Evolutionary conservation across 2,329 filamentous ascomycete species (phyloP), one percentile per base, ranked within the genome.

Genomic region (Nothophoma quercina): DNA sequence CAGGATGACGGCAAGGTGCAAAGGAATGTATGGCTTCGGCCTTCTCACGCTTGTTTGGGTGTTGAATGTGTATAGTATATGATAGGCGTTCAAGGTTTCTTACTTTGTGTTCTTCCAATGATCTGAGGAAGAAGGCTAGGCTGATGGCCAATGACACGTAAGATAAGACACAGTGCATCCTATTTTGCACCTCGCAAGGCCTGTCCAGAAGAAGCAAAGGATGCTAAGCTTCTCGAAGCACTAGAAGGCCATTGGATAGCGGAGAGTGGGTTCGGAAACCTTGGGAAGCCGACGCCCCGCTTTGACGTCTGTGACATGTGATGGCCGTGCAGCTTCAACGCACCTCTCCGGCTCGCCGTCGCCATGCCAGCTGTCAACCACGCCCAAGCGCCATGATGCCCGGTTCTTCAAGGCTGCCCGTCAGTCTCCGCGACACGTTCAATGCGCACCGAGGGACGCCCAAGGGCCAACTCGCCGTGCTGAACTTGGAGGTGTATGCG

Each of bases 401-500:
- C 59, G 87, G 87, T 69, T 85, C 84, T 55, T 89, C 87, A 63
- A 83, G 87, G 68, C 85, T 90, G 74, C 87, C 88, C 63, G 79
- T 88, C 60, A 89, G 87, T 77, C 78, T 91, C 73, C 83, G 87
- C 65, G 87, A 88, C 68, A 83, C 84, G 72, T 82, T 90, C 68
- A 82, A 78, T 58, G 84, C 86, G 67, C 86, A 85, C 75, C 82
- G 80, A 55, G 78, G 80, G 47, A 78, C 81, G 55, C 81, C 82
- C 38, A 79, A 78, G 51, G 81, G 83, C 65, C 82, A 64, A 65
- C 63, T 86, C 65, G 63, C 84, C 55, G 74, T 87, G 33, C 68
- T 90, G 57, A 90, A 88, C 68, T 70, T 91, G 47, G 87, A 90
- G 62, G 70, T 90, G 88, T 90, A 78, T 79, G 86, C 79, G 84